These are phyloP conservation scores for Limtongozyma cylindracea DNA, from an alignment of 805 yeast genomes.

Conservation along the genomic window DNA sequence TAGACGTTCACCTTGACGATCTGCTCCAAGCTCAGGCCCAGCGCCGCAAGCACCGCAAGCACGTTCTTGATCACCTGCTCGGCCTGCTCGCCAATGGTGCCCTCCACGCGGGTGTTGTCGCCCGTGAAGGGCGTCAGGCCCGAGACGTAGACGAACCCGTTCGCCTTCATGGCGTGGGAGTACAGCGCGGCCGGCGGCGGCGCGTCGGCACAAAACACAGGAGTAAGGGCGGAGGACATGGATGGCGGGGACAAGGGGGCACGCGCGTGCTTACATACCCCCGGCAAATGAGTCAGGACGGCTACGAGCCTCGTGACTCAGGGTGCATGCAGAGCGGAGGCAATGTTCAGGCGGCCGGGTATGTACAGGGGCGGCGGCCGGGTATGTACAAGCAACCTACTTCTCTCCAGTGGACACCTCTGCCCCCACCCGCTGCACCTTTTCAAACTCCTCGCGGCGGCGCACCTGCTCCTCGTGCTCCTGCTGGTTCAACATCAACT, in stretches of 20 bases:
- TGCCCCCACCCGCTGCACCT: conserved; percentile 28
- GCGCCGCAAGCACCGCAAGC: conserved; percentile 50
- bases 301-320: too few relatives aligned
- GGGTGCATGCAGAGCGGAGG: too few relatives aligned
- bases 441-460: conserved; percentile 27
- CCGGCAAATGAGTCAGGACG: too few relatives aligned
- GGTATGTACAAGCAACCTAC: too few relatives aligned
- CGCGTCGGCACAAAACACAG: too few relatives aligned
- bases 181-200: conserved; percentile 96
- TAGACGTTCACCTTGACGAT: conserved; percentile 77
- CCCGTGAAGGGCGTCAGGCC: conserved; percentile 89
- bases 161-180: conserved; percentile 86
- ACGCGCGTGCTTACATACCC: too few relatives aligned
- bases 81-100: conserved; percentile 44
- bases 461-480: conserved; percentile 46
- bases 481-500: conserved; percentile 22
- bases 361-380: too few relatives aligned
- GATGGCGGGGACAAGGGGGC: too few relatives aligned
- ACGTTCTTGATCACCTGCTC: conserved; percentile 52
- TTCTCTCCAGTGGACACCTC: conserved; percentile 12
- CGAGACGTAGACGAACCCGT: conserved; percentile 64
- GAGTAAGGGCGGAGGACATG: too few relatives aligned
- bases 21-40: conserved; percentile 64
- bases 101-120: conserved; percentile 57
- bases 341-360: too few relatives aligned